Evolutionary conservation across 805 yeast genomes (phyloP), one percentile per base, ranked within the genome.

Genomic region (Candida broadrunensis): DNA sequence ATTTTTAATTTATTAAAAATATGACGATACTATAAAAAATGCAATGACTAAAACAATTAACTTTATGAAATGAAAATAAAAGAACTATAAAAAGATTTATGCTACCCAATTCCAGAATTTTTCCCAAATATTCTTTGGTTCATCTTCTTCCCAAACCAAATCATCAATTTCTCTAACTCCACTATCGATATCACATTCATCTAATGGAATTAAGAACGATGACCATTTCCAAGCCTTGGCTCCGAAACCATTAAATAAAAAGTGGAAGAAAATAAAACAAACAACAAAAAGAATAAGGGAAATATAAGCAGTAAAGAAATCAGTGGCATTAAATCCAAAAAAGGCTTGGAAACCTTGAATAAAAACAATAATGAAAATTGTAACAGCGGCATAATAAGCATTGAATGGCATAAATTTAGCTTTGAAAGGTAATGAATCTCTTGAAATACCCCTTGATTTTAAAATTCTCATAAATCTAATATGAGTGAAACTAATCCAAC

Each of bases 301-400:
- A 41, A 87, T 68, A 55, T 87, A 87, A 18, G 85, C 77, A 19
- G 87, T 78, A 58, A 85, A 78, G 67, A 87, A 87, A 27, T 66
- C 63, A 9, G 77, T 58, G 3, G 77, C 85, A 44, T 65, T 66
- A 52, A 83, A 65, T 9, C 61, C 60, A 41, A 78, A 78, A 63
- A 87, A 87, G 1, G 78, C 77, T 1, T 73, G 60, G 59, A 75
- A 87, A 29, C 95, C 95, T 62, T 88, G 90, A 46, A 87, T 70
- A 45, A 86, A 70, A 20, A 77, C 75, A 55, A 88, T 75, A 21
- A 83, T 47, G 12, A 71, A 58, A 47, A 83, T 70, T 48, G 77
- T 69, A 39, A 71, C 61, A 4, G 78, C 62, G 2, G 88, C 77
- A 51, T 84, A 83, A 61, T 78, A 81, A 1, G 90, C 86, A 44